These are phyloP conservation scores for Tilletia walkeri DNA, from an alignment of 1,284 basidiomycete species.

Conservation along the genomic window DNA sequence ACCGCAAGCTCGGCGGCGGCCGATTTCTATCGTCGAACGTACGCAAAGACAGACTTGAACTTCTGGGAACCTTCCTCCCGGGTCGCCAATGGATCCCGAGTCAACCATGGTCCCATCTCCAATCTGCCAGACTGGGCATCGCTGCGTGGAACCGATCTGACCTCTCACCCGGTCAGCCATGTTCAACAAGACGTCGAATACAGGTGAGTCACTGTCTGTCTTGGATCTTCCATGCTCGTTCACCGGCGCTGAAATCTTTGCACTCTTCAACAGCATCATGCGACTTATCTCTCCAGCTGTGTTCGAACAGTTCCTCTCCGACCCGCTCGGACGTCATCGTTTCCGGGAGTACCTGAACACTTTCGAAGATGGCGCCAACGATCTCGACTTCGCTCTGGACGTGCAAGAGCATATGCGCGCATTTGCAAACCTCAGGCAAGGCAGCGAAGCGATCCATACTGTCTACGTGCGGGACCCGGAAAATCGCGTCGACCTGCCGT, in stretches of 20 bases:
- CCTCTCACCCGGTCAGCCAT: constrained; percentile 18
- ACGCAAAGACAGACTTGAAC: constrained; percentile 5
- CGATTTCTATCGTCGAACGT: constrained; percentile 3
- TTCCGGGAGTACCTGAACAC: constrained; percentile 29
- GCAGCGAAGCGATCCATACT: constrained; percentile 23
- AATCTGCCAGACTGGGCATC: constrained; percentile 22
- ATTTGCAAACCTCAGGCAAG: constrained; percentile 10
- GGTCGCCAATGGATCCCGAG: background rate
- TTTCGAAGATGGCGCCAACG: constrained; percentile 2
- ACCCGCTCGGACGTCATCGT: constrained; percentile 34
- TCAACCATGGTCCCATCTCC: background rate
- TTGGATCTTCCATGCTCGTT: background rate
- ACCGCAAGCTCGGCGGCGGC: background rate
- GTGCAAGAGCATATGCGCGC: constrained; percentile 22
- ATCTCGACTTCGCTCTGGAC: constrained; percentile 22
- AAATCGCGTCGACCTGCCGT: constrained; percentile 17
- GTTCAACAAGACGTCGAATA: constrained; percentile 26
- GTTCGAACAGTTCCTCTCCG: constrained; percentile 29
- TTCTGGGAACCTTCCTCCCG: background rate
- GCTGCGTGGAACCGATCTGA: constrained; percentile 8
- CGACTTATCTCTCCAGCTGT: constrained; percentile 29
- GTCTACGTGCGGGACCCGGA: constrained; percentile 25
- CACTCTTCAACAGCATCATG: constrained; percentile 21
- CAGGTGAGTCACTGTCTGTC: background rate
- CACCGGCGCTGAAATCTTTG: background rate